A percentile compares a stretch with the other conserved stretches of the same genome.
phyloP scores from a whole-genome alignment of 1,284 basidiomycete genomes.

The Apiotrichum gracile region DNA sequence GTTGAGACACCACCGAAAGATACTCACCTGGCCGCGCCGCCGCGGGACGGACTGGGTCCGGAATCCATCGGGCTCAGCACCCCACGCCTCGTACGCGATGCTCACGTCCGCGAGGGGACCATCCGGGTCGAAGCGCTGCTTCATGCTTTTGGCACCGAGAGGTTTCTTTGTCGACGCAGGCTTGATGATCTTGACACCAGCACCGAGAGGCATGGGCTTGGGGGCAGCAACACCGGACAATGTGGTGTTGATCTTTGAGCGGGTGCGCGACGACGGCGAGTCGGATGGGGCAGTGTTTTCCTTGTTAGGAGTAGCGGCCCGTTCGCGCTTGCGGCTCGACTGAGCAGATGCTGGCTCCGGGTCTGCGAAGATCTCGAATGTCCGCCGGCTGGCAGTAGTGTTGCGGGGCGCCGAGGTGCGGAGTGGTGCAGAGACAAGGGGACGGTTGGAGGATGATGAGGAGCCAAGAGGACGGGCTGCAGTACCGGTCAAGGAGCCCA shows the following conservation, averaged over 20 bases:
- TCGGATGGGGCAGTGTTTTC: constrained; percentile 24
- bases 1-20: no score
- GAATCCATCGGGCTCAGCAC: constrained; percentile 35
- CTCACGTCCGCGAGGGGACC: constrained; percentile 34
- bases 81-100: constrained; percentile 41
- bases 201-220: background rate
- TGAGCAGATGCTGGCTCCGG: background rate
- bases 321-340: background rate
- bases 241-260: constrained; percentile 1
- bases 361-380: constrained; percentile 7
- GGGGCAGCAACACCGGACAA: background rate
- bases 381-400: background rate
- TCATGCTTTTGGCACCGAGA: background rate
- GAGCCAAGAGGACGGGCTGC: background rate
- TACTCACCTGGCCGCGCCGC: background rate
- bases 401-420: background rate
- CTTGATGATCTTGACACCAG: background rate
- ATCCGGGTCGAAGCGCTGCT: constrained; percentile 7
- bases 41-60: background rate
- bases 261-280: constrained; percentile 23
- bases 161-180: background rate
- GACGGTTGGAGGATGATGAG: background rate
- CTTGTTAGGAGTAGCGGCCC: constrained; percentile 15
- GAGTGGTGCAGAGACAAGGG: background rate
- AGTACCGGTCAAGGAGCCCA: no score